Evolutionary conservation across 345 rosid species (phyloP).

Genomic region (Jatropha curcas): DNA sequence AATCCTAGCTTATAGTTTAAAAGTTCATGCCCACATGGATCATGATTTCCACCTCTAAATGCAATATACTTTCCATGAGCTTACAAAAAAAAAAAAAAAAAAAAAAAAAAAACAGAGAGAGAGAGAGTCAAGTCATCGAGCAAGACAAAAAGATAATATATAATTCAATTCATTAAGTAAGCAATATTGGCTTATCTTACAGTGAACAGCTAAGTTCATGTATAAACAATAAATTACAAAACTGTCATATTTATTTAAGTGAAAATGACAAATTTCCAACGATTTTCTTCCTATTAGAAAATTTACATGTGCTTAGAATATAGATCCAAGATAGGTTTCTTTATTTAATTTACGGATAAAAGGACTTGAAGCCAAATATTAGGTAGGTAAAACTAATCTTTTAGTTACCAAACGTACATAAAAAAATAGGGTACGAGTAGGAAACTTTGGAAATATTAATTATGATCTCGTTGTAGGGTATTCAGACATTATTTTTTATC

Average conservation of each 20-base stretch:
- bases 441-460: no score
- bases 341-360: background rate
- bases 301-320: background rate
- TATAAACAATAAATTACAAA: background rate
- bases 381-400: background rate
- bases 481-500: no score
- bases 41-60: no score
- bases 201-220: background rate
- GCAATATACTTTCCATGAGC: no score
- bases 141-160: no score
- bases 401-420: background rate
- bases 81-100: no score
- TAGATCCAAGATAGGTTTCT: background rate
- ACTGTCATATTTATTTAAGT: background rate
- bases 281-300: background rate
- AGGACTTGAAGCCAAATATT: background rate
- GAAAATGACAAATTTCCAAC: background rate
- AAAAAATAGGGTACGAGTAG: no score
- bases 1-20: no score
- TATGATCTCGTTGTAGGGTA: no score
- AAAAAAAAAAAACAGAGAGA: no score
- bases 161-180: background rate
- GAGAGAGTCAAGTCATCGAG: no score
- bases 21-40: no score
- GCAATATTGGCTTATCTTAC: background rate